Percentiles rank a stretch among this genome's conserved stretches.
Conservation (phyloP, 2,329 filamentous ascomycete genomes). For the Talaromyces piceae region DNA sequence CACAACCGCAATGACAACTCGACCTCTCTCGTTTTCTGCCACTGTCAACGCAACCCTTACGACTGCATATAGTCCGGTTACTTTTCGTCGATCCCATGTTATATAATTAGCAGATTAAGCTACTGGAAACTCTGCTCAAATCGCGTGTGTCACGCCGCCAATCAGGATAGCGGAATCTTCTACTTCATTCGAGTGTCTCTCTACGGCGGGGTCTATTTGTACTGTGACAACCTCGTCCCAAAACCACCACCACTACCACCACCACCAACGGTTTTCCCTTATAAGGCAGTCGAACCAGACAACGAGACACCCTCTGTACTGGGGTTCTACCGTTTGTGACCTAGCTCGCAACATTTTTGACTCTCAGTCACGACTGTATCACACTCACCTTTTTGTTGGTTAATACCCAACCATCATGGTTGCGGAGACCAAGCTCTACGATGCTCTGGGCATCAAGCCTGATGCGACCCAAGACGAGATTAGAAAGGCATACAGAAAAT, state of each 20-base stretch:
- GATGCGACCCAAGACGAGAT: conserved; percentile 85
- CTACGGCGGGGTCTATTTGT: background rate
- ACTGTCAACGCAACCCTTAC: background rate
- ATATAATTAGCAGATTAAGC: background rate
- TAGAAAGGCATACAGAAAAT: conserved; percentile 82
- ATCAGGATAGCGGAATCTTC: conserved; percentile 22
- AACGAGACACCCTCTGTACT: background rate
- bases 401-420: conserved; percentile 57
- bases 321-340: background rate
- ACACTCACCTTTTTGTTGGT: background rate
- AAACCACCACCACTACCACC: conserved; percentile 7
- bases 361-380: background rate
- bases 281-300: background rate
- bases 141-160: conserved; percentile 4
- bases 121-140: background rate
- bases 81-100: background rate
- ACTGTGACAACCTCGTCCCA: background rate
- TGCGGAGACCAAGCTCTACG: conserved; percentile 92
- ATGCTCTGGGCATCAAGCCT: conserved; percentile 70
- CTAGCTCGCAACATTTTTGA: background rate
- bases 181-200: conserved; percentile 28
- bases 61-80: background rate
- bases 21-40: background rate
- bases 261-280: background rate
- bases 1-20: background rate